Conservation (phyloP, 805 yeast species). For the Metschnikowia hibisci region DNA sequence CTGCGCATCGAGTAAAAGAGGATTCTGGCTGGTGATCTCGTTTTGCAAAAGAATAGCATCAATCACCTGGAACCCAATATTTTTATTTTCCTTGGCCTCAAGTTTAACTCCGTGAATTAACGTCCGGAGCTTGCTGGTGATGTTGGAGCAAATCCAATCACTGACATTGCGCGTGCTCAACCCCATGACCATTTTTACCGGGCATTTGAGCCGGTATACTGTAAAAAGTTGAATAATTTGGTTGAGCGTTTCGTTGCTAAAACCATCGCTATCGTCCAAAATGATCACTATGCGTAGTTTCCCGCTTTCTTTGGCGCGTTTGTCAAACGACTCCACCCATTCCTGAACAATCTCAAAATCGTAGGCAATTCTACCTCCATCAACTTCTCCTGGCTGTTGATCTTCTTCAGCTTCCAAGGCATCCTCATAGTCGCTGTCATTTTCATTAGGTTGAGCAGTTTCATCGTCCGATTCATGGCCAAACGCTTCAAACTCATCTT, state of each 20-base stretch:
- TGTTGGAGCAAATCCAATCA: constrained; percentile 33
- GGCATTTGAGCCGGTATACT: constrained; percentile 24
- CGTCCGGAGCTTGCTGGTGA: constrained; percentile 29
- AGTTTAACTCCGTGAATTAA: constrained; percentile 30
- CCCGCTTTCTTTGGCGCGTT: constrained; percentile 5
- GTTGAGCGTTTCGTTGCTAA: constrained; percentile 32
- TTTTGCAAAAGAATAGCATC: constrained; percentile 30
- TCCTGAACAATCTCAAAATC: constrained; percentile 35
- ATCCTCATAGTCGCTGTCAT: constrained; percentile 8
- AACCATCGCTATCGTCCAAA: constrained; percentile 37
- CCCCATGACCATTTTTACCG: constrained; percentile 35
- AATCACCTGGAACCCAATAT: constrained; percentile 32
- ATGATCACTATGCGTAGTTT: constrained; percentile 24
- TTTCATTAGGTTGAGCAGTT: constrained; percentile 8
- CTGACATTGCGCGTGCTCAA: constrained; percentile 33
- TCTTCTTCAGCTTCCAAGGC: constrained; percentile 17
- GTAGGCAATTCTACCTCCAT: constrained; percentile 28
- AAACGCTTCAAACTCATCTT: not conserved
- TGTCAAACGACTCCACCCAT: constrained; percentile 23
- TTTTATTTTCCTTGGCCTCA: constrained; percentile 29
- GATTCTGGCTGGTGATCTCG: constrained; percentile 19
- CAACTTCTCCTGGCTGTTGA: constrained; percentile 15
- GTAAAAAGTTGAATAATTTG: constrained; percentile 31
- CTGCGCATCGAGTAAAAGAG: constrained; percentile 23
- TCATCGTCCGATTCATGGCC: constrained; percentile 11